Conservation (phyloP, 257 asterid species). For the Leonotis leonurus region DNA sequence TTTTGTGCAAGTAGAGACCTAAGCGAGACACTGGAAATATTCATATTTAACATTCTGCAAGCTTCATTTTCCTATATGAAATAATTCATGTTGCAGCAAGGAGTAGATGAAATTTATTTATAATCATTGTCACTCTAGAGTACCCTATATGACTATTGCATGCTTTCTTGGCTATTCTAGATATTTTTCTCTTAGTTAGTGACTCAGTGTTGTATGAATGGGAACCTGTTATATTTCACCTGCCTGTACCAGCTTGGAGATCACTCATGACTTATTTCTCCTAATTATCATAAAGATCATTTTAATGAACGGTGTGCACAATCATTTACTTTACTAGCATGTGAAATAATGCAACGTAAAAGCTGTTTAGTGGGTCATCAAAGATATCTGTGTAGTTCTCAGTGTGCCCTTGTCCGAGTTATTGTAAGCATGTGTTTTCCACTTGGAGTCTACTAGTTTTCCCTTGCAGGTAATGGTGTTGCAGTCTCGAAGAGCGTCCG, state of each 20-base stretch:
- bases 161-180: constrained; percentile 1
- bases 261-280: background rate
- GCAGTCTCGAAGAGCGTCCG: too few species aligned
- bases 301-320: background rate
- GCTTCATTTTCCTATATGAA: background rate
- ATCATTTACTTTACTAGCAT: background rate
- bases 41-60: background rate
- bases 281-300: background rate
- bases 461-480: too few species aligned
- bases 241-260: background rate
- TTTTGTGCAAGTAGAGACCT: constrained; percentile 1
- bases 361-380: background rate
- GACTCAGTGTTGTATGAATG: background rate
- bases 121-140: background rate
- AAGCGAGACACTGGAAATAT: background rate
- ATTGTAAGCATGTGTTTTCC: too few species aligned
- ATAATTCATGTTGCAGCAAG: background rate
- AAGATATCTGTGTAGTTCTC: background rate
- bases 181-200: background rate
- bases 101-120: background rate
- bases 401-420: too few species aligned
- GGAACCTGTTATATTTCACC: too few species aligned
- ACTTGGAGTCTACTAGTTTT: too few species aligned
- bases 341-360: background rate
- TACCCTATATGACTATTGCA: background rate